Evolutionary conservation across 176 grass and related monocot genomes (phyloP).

Genomic region (Carex cristatella): DNA sequence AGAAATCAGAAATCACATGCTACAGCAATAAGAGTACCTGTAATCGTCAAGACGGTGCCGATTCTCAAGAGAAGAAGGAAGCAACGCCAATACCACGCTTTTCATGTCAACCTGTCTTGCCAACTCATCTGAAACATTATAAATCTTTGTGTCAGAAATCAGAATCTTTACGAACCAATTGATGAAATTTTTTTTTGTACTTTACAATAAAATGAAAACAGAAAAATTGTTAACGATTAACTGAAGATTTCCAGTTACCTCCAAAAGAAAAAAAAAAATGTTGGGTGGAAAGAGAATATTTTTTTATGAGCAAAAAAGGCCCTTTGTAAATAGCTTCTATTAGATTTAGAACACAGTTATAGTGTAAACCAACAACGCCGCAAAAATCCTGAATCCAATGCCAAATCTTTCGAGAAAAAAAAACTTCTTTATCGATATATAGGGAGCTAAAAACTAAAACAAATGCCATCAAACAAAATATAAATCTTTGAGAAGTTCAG

Average conservation of each 20-base stretch:
- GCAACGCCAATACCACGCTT: background rate
- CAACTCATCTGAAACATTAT: slow-evolving; percentile 17
- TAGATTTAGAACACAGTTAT: background rate
- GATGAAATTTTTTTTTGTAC: background rate
- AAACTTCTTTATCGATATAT: background rate
- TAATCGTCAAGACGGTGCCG: background rate
- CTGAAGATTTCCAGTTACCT: background rate
- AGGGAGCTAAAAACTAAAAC: background rate
- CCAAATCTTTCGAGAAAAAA: background rate
- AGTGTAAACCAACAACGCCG: background rate
- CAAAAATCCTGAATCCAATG: slow-evolving; percentile 2
- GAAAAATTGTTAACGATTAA: background rate
- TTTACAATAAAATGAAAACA: background rate
- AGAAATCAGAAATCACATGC: background rate
- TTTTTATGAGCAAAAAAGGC: slow-evolving; percentile 1
- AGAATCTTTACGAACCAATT: slow-evolving; percentile 6
- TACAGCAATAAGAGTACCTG: background rate
- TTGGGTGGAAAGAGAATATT: background rate
- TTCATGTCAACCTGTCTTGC: slow-evolving; percentile 4
- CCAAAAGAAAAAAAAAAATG: background rate
- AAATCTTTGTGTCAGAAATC: slow-evolving; percentile 14
- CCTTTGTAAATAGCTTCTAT: slow-evolving; percentile 22
- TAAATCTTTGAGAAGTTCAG: background rate
- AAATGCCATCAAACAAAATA: background rate
- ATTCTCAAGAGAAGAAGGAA: slow-evolving; percentile 3